Evolutionary conservation across 768 basidiomycete genomes (phyloP), one percentile per base, ranked within the genome.

Genomic region (Psilocybe tampanensis): DNA sequence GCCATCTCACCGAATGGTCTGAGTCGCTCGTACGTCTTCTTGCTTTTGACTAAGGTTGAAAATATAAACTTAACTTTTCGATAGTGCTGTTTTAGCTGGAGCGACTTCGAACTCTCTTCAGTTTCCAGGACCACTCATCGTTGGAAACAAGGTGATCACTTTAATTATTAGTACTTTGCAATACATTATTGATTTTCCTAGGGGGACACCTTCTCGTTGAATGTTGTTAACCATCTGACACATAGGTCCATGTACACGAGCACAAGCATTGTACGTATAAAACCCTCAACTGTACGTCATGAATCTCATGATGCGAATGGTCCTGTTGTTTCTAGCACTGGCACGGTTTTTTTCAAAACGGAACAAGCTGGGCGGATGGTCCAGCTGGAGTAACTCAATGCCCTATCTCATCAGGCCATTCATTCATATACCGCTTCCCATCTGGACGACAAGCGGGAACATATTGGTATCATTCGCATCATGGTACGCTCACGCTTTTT

Each of bases 231-330:
- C 57, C 29, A 64, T 13, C 71, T 86, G 21, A 73, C 68, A 0
- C 81, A 87, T 44, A 72, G 73, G 1, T 70, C 77, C 0, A 83
- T 86, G 84, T 58, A 76, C 26, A 74, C 73, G 41, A 71, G 68
- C 5, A 86, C 85, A 9, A 80, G 76, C 29, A 77, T 86, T 29
- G 84, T 84, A 43, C 58, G 80, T 48, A 48, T 29, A 48, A 33
- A 5, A 62, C 43, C 13, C 19, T n/a, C 24, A 22, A 7, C 17
- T 41, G 34, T 49, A 22, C 5, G 17, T 32, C 43, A 15, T 23
- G 34, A 29, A 36, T 32, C 2, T 39, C n/a, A n/a, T 15, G 13
- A 19, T 47, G 15, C 4, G 9, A 11, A 8, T 29, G 26, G 18
- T 3, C 24, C 26, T 15, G 15, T 39, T 23, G 15, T 41, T 21